Percentiles rank a stretch among this genome's conserved stretches.
These are phyloP conservation scores for Biscogniauxia mediterranea DNA, from an alignment of 2,329 filamentous ascomycete genomes.

Conservation along the genomic window DNA sequence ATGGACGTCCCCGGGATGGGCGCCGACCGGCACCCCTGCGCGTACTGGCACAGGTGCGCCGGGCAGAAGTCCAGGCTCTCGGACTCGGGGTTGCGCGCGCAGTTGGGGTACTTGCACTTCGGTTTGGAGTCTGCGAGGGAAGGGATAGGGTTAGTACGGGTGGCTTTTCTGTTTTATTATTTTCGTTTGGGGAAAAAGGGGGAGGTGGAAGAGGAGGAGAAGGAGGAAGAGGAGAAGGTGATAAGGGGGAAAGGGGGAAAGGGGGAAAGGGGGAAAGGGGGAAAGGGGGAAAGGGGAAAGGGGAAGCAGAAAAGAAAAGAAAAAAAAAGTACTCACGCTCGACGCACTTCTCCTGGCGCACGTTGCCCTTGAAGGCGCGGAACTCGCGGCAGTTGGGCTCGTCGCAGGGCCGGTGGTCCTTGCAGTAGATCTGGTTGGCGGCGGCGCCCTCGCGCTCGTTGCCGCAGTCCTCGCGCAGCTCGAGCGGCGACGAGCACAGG, in stretches of 20 bases:
- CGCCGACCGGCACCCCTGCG: not conserved
- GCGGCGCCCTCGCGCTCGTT: slow-evolving; percentile 16
- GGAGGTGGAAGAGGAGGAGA: not conserved
- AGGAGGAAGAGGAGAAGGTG: not conserved
- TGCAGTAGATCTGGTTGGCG: slow-evolving; percentile 17
- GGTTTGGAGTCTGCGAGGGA: slow-evolving; percentile 8
- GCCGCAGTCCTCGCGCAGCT: slow-evolving; percentile 13
- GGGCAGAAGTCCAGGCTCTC: slow-evolving; percentile 12
- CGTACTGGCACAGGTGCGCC: slow-evolving; percentile 8
- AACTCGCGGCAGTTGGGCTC: slow-evolving; percentile 12
- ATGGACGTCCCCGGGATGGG: not conserved
- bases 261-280: not conserved
- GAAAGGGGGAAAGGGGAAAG: not conserved
- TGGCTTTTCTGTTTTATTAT: too few relatives aligned
- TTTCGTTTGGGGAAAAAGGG: too few relatives aligned
- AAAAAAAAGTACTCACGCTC: slow-evolving; percentile 17
- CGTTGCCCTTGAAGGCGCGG: slow-evolving; percentile 7
- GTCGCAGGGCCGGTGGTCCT: slow-evolving; percentile 18
- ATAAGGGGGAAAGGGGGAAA: not conserved
- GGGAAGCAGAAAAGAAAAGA: too few relatives aligned
- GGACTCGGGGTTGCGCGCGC: slow-evolving; percentile 9
- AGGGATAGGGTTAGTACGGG: not conserved
- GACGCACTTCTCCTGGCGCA: slow-evolving; percentile 14
- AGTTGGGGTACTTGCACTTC: slow-evolving; percentile 14
- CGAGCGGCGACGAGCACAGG: slow-evolving; percentile 19